Evolutionary conservation across 345 rosid species (phyloP).

Genomic region (Erucastrum elatum): DNA sequence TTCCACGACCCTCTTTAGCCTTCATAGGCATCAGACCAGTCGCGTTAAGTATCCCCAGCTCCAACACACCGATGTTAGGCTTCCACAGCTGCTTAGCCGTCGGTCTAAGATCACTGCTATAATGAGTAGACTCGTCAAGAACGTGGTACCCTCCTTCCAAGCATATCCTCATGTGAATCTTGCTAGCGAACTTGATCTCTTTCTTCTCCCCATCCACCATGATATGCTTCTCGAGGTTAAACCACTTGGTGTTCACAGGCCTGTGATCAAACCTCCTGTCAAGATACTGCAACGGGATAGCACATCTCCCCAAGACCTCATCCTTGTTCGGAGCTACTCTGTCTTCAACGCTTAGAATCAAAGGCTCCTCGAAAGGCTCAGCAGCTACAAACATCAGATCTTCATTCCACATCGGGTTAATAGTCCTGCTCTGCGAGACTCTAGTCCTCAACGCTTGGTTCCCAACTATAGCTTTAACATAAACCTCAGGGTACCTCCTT

Average conservation of each 20-base stretch:
- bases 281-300: conserved; percentile 51
- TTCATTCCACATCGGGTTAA: conserved; percentile 92
- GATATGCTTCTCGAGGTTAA: conserved; percentile 71
- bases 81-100: conserved; percentile 92
- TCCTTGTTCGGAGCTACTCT: conserved; percentile 84
- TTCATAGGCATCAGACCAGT: conserved; percentile 87
- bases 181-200: conserved; percentile 75
- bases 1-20: conserved; percentile 79
- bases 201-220: conserved; percentile 73
- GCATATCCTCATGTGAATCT: conserved; percentile 83
- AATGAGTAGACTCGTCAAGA: conserved; percentile 86
- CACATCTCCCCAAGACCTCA: conserved; percentile 67
- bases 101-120: conserved; percentile 92
- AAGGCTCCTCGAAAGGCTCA: conserved; percentile 82
- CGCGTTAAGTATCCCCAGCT: conserved; percentile 75
- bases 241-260: conserved; percentile 72
- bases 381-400: conserved; percentile 96
- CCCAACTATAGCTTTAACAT: conserved; percentile 66
- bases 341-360: conserved; percentile 78
- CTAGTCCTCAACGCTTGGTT: conserved; percentile 63
- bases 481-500: conserved; percentile 77
- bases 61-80: conserved; percentile 76
- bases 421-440: conserved; percentile 57
- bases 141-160: conserved; percentile 97
- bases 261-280: conserved; percentile 75